Evolutionary conservation across 2,329 filamentous ascomycete genomes (phyloP).

Genomic region (Botryotinia convoluta): DNA sequence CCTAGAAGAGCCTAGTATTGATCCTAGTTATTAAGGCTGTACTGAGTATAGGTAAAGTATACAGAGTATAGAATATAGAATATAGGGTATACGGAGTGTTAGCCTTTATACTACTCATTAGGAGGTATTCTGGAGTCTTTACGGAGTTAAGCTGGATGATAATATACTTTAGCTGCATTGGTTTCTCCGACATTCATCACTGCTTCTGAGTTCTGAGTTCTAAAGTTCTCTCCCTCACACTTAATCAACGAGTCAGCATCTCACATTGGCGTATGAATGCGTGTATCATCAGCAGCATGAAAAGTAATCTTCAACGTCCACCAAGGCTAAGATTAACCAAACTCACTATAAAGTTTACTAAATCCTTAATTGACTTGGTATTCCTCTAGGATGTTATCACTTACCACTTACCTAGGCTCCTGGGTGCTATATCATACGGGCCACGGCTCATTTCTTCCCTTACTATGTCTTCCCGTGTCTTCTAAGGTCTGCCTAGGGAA

Average conservation of each 20-base stretch:
- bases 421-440: not conserved
- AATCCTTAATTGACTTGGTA: not conserved
- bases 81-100: not conserved
- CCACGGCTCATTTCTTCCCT: not conserved
- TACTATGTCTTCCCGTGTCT: not conserved
- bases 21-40: not conserved
- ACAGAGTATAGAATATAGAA: not conserved
- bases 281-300: not conserved
- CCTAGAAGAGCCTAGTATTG: not conserved
- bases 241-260: not conserved
- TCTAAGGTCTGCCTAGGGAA: not conserved
- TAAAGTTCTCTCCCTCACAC: not conserved
- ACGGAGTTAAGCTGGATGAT: not conserved
- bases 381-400: not conserved
- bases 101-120: not conserved
- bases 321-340: not conserved
- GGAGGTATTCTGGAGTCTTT: not conserved
- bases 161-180: not conserved
- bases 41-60: not conserved
- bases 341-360: not conserved
- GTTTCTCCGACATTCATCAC: not conserved
- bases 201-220: not conserved
- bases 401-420: not conserved
- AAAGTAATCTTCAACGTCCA: slow-evolving; percentile 1
- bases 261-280: not conserved